Evolutionary conservation across 192 early-diverging fungal species (phyloP), one percentile per base, ranked within the genome.

Genomic region (Coemansia sp.): DNA sequence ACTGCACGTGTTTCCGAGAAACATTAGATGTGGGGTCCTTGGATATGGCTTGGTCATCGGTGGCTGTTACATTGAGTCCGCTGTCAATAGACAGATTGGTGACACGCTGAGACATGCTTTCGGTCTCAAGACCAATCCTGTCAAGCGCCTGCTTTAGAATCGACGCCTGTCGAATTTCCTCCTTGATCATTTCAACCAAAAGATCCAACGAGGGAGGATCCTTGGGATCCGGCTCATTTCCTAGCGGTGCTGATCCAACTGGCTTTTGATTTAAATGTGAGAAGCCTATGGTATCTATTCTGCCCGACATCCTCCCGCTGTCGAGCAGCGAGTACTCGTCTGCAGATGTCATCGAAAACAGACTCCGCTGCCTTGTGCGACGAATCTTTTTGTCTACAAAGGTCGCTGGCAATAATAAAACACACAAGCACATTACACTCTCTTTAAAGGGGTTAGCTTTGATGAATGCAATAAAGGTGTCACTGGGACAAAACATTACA

Each of bases 151-250:
- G 71, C 46, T 68, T 77, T 8, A 82, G 72, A 18, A 65, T 63
- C 52, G 80, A 82, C 40, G 80, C 80, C 68, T 82, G 80, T 8
- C 80, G 80, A 26, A 82, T 77, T 66, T 82, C 80, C 69, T 82
- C 80, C 19, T 82, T 82, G 56, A 82, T 77, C 80, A 82, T 82
- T 18, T 82, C 80, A 0, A 75, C 74, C 45, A 82, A 68, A 55
- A 82, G 48, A 22, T 82, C 80, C 22, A 82, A 58, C 42, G 80
- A 77, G 16, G 74, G 74, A 22, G 75, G 66, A 19, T 77, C 74
- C 11, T 63, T 59, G 4, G 70, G 36, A 47, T 72, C 62, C 1
- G 26, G 41, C 39, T 55, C 67, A 43, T 45, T 41, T 18, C 42
- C 63, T 18, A 36, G 15, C 8, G 48, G 67, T 3, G 49, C 39